These are phyloP conservation scores for Misopates orontium DNA, from an alignment of 257 asterid species.

Conservation along the genomic window DNA sequence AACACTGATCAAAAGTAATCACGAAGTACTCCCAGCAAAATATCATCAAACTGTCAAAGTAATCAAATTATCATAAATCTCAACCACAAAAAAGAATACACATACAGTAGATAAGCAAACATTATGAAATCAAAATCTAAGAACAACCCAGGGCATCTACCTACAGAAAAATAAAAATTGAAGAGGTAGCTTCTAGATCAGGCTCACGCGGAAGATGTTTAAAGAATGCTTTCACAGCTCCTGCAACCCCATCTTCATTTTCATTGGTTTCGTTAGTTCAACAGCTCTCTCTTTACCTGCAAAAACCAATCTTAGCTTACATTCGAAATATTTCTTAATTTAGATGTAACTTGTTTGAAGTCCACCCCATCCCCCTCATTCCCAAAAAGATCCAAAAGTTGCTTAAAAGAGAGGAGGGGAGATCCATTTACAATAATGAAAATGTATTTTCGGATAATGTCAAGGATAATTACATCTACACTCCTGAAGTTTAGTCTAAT, in stretches of 20 bases:
- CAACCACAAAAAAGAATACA: conserved; percentile 22
- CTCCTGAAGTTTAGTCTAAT: no score
- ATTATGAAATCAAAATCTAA: conserved; percentile 37
- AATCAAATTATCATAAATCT: neutral
- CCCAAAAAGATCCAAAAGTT: no score
- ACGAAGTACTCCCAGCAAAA: neutral
- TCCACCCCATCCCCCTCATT: no score
- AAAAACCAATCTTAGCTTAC: conserved; percentile 23
- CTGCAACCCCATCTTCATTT: conserved; percentile 86
- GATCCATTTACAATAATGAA: no score
- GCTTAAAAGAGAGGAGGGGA: no score
- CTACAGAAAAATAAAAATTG: conserved; percentile 54
- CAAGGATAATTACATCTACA: no score
- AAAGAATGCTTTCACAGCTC: conserved; percentile 90
- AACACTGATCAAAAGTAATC: no score
- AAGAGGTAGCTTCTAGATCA: conserved; percentile 45
- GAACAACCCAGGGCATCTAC: conserved; percentile 83
- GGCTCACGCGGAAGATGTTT: conserved; percentile 75
- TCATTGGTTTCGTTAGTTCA: conserved; percentile 87
- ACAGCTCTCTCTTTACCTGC: conserved; percentile 90
- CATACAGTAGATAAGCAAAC: conserved; percentile 17
- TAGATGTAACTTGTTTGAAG: no score
- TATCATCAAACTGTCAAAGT: neutral
- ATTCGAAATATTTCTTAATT: no score
- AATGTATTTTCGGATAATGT: no score